These are phyloP conservation scores for Dalechampia spathulata DNA, from an alignment of 441 rosid species.

Conservation along the genomic window DNA sequence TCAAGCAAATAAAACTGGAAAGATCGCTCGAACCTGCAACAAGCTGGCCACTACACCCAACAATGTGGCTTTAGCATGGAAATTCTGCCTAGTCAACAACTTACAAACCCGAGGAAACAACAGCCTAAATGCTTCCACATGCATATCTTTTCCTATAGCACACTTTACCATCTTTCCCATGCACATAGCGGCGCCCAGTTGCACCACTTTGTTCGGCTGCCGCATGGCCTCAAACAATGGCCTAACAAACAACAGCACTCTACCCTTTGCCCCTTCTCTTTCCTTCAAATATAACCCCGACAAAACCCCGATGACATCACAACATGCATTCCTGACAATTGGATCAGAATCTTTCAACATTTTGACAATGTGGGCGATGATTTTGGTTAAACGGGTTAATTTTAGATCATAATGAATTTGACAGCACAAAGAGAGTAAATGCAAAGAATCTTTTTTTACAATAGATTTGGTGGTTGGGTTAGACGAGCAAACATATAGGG, in stretches of 20 bases:
- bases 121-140: slow-evolving; percentile 28
- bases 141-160: slow-evolving; percentile 20
- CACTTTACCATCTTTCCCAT: slow-evolving; percentile 70
- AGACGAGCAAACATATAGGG: slow-evolving; percentile 41
- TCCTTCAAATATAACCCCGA: slow-evolving; percentile 56
- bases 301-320: slow-evolving; percentile 51
- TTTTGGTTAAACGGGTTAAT: slow-evolving; percentile 45
- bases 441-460: slow-evolving; percentile 66
- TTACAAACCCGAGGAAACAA: slow-evolving; percentile 69
- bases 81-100: slow-evolving; percentile 56
- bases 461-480: slow-evolving; percentile 56
- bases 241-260: slow-evolving; percentile 50
- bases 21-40: slow-evolving; percentile 51
- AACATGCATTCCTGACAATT: slow-evolving; percentile 63
- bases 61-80: slow-evolving; percentile 59
- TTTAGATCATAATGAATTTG: slow-evolving; percentile 44
- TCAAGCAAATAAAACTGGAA: slow-evolving; percentile 4
- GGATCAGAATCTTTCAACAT: slow-evolving; percentile 69
- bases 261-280: slow-evolving; percentile 24
- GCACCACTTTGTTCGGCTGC: slow-evolving; percentile 73
- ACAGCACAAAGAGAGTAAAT: slow-evolving; percentile 49
- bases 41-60: slow-evolving; percentile 60
- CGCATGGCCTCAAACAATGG: slow-evolving; percentile 73
- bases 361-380: slow-evolving; percentile 49
- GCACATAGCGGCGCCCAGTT: slow-evolving; percentile 78